phyloP scores from a whole-genome alignment of 192 early-diverging fungal species.

The Phycomyces blakesleeanus region DNA sequence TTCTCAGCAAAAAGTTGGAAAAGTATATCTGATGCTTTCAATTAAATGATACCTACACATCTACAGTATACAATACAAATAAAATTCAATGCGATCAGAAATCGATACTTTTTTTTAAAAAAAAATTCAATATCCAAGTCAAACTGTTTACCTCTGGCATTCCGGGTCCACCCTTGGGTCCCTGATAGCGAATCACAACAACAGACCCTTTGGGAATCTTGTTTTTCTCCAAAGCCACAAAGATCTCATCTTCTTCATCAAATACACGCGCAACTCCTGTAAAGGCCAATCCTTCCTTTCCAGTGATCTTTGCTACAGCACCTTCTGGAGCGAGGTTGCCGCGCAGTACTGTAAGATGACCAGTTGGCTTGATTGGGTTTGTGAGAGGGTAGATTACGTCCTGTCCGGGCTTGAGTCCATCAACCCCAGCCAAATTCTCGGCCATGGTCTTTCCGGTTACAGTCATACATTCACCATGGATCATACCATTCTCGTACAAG shows the following conservation, averaged over 20 bases:
- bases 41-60: neutral
- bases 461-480: constrained; percentile 88
- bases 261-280: constrained; percentile 86
- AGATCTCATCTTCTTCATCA: constrained; percentile 90
- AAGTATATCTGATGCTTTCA: too few relatives aligned
- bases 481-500: constrained; percentile 74
- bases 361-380: constrained; percentile 89
- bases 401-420: constrained; percentile 75
- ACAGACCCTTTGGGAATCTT: constrained; percentile 90
- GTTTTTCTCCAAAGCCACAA: constrained; percentile 78
- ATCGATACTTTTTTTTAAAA: too few relatives aligned
- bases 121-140: constrained; percentile 9
- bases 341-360: constrained; percentile 90
- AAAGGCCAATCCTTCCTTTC: constrained; percentile 94
- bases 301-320: constrained; percentile 98
- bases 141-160: constrained; percentile 95
- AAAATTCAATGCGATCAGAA: too few relatives aligned
- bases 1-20: too few relatives aligned
- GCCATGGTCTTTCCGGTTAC: constrained; percentile 95
- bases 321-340: constrained; percentile 96
- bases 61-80: too few relatives aligned
- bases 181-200: constrained; percentile 94
- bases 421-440: constrained; percentile 82
- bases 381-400: constrained; percentile 79
- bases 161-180: constrained; percentile 96